Base-by-base conservation (phyloP, 495 filamentous ascomycete genomes). In the Eremomyces bilateralis region DNA sequence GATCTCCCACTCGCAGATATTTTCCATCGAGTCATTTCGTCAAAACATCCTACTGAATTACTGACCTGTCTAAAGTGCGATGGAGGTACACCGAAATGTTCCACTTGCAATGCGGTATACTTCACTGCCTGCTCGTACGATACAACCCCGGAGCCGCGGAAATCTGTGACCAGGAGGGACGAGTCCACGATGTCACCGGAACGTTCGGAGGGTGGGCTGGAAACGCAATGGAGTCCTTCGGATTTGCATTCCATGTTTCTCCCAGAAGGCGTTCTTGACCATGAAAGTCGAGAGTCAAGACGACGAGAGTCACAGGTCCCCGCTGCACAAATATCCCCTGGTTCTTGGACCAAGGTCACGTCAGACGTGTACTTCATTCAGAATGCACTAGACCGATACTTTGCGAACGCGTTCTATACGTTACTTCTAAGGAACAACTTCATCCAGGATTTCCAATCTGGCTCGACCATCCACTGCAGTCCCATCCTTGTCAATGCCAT, bases 401-500 rank as follows among this genome's bases (percentile, higher is more conserved):
- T 90, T 38, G 69, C 65, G 44, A 77, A 84, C 42, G 75, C 77
- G 1, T 76, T 70, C 35, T 72, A 76, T 45, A 67, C 71, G 4
- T 61, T 77, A 2, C 63, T 90, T 25, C 71, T 70, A 37, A 73
- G 80, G 34, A 67, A 72, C 31, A 64, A 76, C 35, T 85, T 90
- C 45, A 51, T 76, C 36, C 53, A 63, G 18, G 78, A 82, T 46
- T 71, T 78, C 43, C 42, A 46, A 4, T 50, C 46, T 12, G 63
- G 69, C 11, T 48, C 63, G 31, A 42, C 57, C 31, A 61, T 70
- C 27, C 78, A 75, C 46, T 83, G 70, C 51, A 82, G 73, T 4
- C 53, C 75, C 3, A 61, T 85, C 4, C 55, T 90, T 2, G 69
- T 85, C 17, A 85, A 82, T 41, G 74, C 75, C 27, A 57, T 85